These are phyloP conservation scores for Pythium biforme DNA, from an alignment of 352 stramenopile species.

Conservation along the genomic window DNA sequence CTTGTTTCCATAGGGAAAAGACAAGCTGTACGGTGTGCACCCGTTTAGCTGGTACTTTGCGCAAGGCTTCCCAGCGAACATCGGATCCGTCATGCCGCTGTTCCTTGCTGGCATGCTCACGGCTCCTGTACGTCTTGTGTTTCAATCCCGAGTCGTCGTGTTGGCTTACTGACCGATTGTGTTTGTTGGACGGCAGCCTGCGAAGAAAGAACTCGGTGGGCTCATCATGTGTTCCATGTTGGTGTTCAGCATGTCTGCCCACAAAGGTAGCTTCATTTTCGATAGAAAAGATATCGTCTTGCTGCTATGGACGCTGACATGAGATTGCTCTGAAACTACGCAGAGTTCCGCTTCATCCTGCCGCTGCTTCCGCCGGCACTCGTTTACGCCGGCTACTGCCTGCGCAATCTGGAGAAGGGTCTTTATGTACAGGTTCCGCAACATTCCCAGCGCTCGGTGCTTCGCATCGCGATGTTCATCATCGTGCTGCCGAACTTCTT, in stretches of 20 bases:
- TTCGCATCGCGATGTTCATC: conserved; percentile 43
- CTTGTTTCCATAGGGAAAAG: conserved; percentile 50
- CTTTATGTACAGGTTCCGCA: conserved; percentile 56
- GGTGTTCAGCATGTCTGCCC: conserved; percentile 71
- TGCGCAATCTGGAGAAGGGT: conserved; percentile 66
- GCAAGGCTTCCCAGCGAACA: conserved; percentile 73
- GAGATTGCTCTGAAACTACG: not conserved
- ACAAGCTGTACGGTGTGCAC: conserved; percentile 78
- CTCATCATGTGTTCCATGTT: conserved; percentile 70
- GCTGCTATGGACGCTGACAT: not conserved
- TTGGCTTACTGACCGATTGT: not conserved
- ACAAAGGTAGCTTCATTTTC: conserved; percentile 62
- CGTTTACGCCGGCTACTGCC: conserved; percentile 74
- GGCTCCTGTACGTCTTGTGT: conserved; percentile 37
- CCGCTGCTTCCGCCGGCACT: conserved; percentile 69
- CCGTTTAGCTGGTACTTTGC: conserved; percentile 85
- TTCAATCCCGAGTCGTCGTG: not conserved
- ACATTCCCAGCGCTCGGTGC: conserved; percentile 54
- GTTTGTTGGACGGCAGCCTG: conserved; percentile 23
- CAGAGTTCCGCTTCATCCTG: conserved; percentile 87
- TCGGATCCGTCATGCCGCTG: conserved; percentile 48
- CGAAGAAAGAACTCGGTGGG: conserved; percentile 67
- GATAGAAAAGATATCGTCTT: not conserved
- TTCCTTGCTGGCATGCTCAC: conserved; percentile 59
- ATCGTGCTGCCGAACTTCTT: conserved; percentile 66